These are phyloP conservation scores for Paramecium caudatum DNA, from an alignment of 73 alveolate species.

Conservation along the genomic window DNA sequence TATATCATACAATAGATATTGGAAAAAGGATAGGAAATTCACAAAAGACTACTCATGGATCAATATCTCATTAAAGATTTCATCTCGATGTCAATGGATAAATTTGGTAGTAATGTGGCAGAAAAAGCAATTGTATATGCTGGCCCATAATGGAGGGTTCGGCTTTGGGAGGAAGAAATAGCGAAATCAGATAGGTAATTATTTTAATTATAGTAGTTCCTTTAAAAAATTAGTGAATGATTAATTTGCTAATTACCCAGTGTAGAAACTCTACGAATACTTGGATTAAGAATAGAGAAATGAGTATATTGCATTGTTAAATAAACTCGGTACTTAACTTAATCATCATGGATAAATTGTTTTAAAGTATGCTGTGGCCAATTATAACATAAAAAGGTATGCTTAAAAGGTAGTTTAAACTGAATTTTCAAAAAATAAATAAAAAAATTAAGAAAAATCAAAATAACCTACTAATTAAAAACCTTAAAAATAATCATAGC, in stretches of 20 bases:
- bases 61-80: conserved; percentile 60
- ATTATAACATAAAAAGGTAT: background rate
- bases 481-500: background rate
- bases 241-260: conserved; percentile 69
- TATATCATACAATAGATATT: conserved; percentile 67
- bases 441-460: conserved; percentile 13
- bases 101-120: conserved; percentile 78
- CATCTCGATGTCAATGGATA: conserved; percentile 74
- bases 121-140: conserved; percentile 73
- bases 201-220: background rate
- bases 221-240: conserved; percentile 70
- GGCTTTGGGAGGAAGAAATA: conserved; percentile 65
- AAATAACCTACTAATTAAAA: background rate
- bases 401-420: background rate
- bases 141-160: conserved; percentile 38
- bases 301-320: conserved; percentile 11
- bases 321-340: background rate
- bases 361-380: conserved; percentile 3
- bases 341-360: conserved; percentile 65
- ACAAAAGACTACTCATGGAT: conserved; percentile 64
- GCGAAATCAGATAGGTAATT: conserved; percentile 64
- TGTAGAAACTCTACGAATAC: conserved; percentile 65
- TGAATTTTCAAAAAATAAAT: background rate
- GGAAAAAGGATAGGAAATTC: conserved; percentile 72
- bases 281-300: conserved; percentile 25